These are phyloP conservation scores for Ceratobasidium theobromae DNA, from an alignment of 1,284 basidiomycete genomes.

Conservation along the genomic window DNA sequence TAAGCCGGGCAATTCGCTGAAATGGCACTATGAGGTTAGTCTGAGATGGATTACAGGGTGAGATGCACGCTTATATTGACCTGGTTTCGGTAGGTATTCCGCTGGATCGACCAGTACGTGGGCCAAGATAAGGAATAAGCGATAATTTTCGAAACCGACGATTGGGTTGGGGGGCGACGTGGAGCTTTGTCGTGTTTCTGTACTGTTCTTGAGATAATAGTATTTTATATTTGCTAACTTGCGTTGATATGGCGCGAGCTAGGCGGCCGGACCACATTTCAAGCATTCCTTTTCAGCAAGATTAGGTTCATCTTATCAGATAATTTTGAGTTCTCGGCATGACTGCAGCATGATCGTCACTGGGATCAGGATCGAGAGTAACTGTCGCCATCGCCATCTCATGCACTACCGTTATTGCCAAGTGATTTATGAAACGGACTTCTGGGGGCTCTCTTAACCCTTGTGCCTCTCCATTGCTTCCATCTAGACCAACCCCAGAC, in stretches of 20 bases:
- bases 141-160: neutral
- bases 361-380: neutral
- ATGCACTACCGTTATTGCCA: neutral
- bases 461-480: neutral
- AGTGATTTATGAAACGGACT: neutral
- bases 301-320: neutral
- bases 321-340: neutral
- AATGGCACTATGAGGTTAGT: constrained; percentile 82
- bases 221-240: neutral
- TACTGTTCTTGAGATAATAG: neutral
- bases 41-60: neutral
- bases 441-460: neutral
- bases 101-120: constrained; percentile 79
- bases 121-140: constrained; percentile 45
- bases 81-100: constrained; percentile 47
- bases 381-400: neutral
- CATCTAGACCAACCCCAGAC: too few species aligned
- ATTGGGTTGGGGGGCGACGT: neutral
- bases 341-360: neutral
- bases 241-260: neutral
- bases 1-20: constrained; percentile 74
- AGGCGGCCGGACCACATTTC: neutral
- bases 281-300: neutral
- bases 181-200: neutral
- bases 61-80: constrained; percentile 3